Evolutionary conservation across 305 asterid genomes (phyloP), one percentile per base, ranked within the genome.

Genomic region (Andrographis paniculata): DNA sequence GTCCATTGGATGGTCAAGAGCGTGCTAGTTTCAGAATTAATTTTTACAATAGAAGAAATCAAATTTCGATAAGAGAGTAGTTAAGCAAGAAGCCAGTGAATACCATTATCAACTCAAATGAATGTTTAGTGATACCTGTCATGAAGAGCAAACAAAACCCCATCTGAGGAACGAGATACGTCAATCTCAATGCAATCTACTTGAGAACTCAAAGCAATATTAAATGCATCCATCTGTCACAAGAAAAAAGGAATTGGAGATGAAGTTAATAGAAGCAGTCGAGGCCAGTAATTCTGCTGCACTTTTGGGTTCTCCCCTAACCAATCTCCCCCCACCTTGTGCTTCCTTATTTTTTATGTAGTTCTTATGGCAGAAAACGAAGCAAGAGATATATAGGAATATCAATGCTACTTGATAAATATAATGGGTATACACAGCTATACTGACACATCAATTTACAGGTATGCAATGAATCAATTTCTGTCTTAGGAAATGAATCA

Each of bases 151-250:
- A 86, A 78, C 68, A 91, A 61, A 1, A 77, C 70, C 40, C 96
- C 99, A 58, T 91, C 96, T 52, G 89, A 68, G 62, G 95, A 86
- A 61, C 96, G 96, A 48, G 99, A 91, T 48, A 86, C 89, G 31
- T 91, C 99, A 64, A 91, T 76, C 73, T 91, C 96, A 56, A 91
- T 75, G 64, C 99, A 91, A 52, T 86, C 99, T 50, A 80, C 93
- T 73, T 64, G 75, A 65, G 95, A 87, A 67, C 59, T 48, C 48
- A 91, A 61, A 69, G 96, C 95, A 70, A 48, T 60, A 24, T 23
- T 72, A 62, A 78, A 91, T 35, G 99, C 95, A 41, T 71, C 69
- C 84, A 78, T 77, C 99, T 91, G 81, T 43, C 44, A 53, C 20
- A 52, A 58, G 46, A 9, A 63, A 51, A 28, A n/a, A 20, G 17